Base-by-base conservation (phyloP, 129 eudicot species). In the Pulicaria dysenterica region DNA sequence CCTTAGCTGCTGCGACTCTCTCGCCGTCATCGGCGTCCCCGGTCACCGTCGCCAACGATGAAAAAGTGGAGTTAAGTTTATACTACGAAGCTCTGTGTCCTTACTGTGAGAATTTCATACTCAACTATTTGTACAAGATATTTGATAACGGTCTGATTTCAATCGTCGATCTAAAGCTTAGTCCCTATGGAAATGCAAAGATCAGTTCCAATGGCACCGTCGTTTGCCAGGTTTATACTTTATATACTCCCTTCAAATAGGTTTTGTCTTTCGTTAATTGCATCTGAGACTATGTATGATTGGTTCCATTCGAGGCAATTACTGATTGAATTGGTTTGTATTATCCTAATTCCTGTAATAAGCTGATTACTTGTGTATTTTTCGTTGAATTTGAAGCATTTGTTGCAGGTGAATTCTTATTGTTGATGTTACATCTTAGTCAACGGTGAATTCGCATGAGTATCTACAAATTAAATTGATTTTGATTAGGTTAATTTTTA, bases 41-140 rank as follows among this genome's bases (percentile, higher is more conserved):
- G 54, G 37, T 66, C 58, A 58, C 79, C 46, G 59, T 72, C 38
- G 34, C 69, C 16, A 1, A 68, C 16, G 78, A 51, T 15, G 78
- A 80, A 1, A 89, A 89, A 54, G 90, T 89, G 36, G 61, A 69
- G 15, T 14, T 90, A n/a, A 82, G 73, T 42, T 9, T 90, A 36
- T 90, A 90, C 51, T 87, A 90, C 68, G 96, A 90, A 75, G 81
- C 89, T 5, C 68, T 90, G 40, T 90, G 96, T 49, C 91, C 93
- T 0, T 87, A 66, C 83, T 90, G 94, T 67, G 81, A 87, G 49
- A 85, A 81, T 69, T 83, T 87, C 70, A 85, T 90, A 4, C 83
- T 83, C 44, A 87, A 87, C 56, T 72, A 82, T 68, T 71, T 90
- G 17, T 66, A 66, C 62, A 77, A 90, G 83, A 62, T 87, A 38